Evolutionary conservation across 768 basidiomycete genomes (phyloP).

Genomic region (Boletus bicolor): DNA sequence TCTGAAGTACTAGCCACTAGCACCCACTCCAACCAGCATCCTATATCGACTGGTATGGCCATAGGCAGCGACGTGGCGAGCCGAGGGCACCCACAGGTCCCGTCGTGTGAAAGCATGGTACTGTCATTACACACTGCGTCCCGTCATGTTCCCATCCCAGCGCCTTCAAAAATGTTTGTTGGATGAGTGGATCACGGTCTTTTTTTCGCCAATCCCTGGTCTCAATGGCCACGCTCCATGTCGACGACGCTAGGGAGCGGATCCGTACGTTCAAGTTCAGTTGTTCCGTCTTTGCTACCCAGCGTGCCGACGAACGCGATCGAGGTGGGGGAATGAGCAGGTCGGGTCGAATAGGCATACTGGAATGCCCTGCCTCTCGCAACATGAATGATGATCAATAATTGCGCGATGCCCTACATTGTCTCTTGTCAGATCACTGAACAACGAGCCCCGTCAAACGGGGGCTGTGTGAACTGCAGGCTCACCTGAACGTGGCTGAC

Average conservation of each 20-base stretch:
- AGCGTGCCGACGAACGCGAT: constrained; percentile 4
- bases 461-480: neutral
- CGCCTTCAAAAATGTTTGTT: neutral
- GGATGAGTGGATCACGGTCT: neutral
- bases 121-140: too few species aligned
- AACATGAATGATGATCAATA: constrained; percentile 37
- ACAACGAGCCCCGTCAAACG: neutral
- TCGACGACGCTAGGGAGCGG: neutral
- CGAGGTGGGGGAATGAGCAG: neutral
- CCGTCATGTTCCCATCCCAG: neutral
- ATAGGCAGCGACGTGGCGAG: too few species aligned
- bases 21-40: neutral
- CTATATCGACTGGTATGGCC: too few species aligned
- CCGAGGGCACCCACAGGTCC: neutral
- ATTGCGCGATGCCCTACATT: constrained; percentile 32
- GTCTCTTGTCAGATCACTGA: neutral
- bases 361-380: constrained; percentile 27
- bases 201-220: neutral
- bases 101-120: neutral
- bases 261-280: neutral
- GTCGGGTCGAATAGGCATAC: neutral
- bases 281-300: neutral
- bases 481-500: constrained; percentile 34
- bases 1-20: neutral
- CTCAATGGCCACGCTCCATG: neutral